phyloP scores from a whole-genome alignment of 192 early-diverging fungal genomes.

The Coemansia sp. region DNA sequence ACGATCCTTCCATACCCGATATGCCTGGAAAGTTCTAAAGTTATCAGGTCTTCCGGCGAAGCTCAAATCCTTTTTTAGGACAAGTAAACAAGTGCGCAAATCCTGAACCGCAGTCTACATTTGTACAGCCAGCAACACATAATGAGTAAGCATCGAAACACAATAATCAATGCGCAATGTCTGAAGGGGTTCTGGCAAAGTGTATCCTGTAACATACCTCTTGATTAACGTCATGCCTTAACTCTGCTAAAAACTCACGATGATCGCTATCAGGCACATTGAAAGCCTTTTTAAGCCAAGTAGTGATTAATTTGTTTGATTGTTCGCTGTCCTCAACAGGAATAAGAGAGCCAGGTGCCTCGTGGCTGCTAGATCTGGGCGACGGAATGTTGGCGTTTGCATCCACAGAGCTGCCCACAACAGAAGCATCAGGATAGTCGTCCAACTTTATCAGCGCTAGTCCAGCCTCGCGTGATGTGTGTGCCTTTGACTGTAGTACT shows the following conservation, averaged over 20 bases:
- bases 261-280: conserved; percentile 39
- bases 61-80: conserved; percentile 44
- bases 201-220: conserved; percentile 20
- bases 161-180: background rate
- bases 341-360: conserved; percentile 7
- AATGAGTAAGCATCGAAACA: background rate
- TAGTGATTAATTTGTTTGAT: conserved; percentile 12
- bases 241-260: conserved; percentile 27
- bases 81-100: conserved; percentile 40
- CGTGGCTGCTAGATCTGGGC: conserved; percentile 8
- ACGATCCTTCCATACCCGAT: conserved; percentile 53
- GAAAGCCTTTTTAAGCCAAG: conserved; percentile 40
- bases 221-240: conserved; percentile 43
- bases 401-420: conserved; percentile 12
- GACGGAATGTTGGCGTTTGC: conserved; percentile 16
- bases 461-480: conserved; percentile 51
- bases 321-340: conserved; percentile 7
- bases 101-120: conserved; percentile 46
- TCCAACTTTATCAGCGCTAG: conserved; percentile 49
- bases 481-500: conserved; percentile 46
- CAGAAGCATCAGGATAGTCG: conserved; percentile 25
- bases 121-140: background rate
- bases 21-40: conserved; percentile 38
- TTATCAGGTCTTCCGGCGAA: conserved; percentile 49
- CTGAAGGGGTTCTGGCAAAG: background rate